Conservation (phyloP, 768 basidiomycete genomes). For the Boletus huronensis region DNA sequence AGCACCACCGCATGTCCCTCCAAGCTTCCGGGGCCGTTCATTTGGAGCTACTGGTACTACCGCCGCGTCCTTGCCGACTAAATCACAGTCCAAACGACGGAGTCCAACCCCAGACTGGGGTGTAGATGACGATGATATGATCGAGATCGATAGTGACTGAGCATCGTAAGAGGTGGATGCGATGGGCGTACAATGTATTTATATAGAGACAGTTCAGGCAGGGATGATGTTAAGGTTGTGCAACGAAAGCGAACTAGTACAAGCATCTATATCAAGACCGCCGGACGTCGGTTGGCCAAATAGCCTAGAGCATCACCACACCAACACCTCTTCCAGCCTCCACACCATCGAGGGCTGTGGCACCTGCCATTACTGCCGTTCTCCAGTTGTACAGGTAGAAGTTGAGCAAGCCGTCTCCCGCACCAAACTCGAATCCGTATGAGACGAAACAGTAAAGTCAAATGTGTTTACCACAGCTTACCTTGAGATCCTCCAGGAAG, state of each 20-base stretch:
- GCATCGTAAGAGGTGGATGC: neutral
- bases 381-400: conserved; percentile 97
- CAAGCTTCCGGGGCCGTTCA: conserved; percentile 34
- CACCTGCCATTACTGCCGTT: conserved; percentile 73
- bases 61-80: conserved; percentile 42
- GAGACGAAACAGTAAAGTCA: neutral
- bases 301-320: conserved; percentile 83
- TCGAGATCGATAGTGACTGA: conserved; percentile 82
- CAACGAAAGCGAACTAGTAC: neutral
- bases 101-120: conserved; percentile 81
- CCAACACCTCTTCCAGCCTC: conserved; percentile 81
- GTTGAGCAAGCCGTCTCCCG: conserved; percentile 87
- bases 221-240: neutral
- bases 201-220: conserved; percentile 1
- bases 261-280: neutral
- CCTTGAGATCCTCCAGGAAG: conserved; percentile 83
- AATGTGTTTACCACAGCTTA: conserved; percentile 28
- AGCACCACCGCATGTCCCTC: conserved; percentile 26
- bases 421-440: conserved; percentile 68
- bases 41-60: conserved; percentile 54
- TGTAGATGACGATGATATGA: conserved; percentile 80
- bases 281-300: neutral
- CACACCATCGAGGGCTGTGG: conserved; percentile 45
- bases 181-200: conserved; percentile 8
- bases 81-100: conserved; percentile 38